Evolutionary conservation across 495 filamentous ascomycete species (phyloP), one percentile per base, ranked within the genome.

Genomic region (Chlorociboria aeruginascens): DNA sequence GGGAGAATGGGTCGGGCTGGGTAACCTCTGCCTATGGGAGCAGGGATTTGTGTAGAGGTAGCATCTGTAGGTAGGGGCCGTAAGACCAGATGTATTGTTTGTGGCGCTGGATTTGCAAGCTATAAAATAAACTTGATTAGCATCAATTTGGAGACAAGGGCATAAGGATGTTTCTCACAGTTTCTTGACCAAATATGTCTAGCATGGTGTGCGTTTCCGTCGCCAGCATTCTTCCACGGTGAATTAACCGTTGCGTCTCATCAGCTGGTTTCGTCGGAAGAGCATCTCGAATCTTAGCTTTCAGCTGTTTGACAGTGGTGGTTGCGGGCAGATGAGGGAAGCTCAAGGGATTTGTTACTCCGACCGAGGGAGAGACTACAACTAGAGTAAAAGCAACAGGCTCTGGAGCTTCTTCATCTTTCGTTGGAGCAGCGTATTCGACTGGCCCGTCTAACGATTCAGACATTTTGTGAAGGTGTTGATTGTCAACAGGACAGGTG

Each of bases 11-110:
- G 48, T 2, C 12, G 3, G 12, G 38, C 11, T 9, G 38, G 38
- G 1, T 40, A 11, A 25, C 20, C 20, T 25, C 20, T 25, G 20
- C 20, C 20, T 25, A 43, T 36, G 29, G 45, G 31, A 1, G 51
- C 2, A 41, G 35, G 8, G 25, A 37, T 28, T 48, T 12, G 52
- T 1, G 41, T 41, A 43, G 46, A 39, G 41, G 37, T 47, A 20
- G 31, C 46, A 20, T 49, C 53, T 37, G 35, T 36, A 38, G 40
- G 40, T 17, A 63, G 53, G n/a, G 58, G 57, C 14, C 65, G 68
- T 17, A 85, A 58, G 7, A 81, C 81, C n/a, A 87, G 72, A 59
- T 87, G 83, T 7, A 87, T 64, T 48, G 69, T 68, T 50, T 73
- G 67, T 3, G 65, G 61, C 9, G 70, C 65, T 43, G 62, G 50